Base-by-base conservation (phyloP, 495 filamentous ascomycete species). In the Daldinia decipiens region DNA sequence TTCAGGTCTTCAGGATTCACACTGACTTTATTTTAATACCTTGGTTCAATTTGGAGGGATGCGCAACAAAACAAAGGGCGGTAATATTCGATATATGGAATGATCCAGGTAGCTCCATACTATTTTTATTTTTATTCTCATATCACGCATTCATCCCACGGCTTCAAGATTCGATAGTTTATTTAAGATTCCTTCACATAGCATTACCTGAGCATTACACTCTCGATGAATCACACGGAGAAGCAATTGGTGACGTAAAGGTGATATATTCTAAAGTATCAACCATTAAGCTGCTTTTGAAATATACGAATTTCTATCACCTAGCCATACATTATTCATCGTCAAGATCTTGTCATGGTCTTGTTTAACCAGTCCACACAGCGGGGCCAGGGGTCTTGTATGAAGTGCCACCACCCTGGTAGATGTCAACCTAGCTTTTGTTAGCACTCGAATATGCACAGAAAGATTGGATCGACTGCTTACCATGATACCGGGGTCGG, bases 401-500 rank as follows among this genome's bases (percentile, higher is more conserved):
- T 0, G 80, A 83, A 9, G 80, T 83, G 5, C 75, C 80, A 56
- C 79, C 80, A 52, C 75, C 77, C 5, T 70, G 58, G 74, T 84
- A 85, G 58, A 85, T 85, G 63, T 83, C 80, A 43, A 87, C 79
- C 81, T 81, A 54, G 1, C 13, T 32, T 29, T 21, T 26, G 55
- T 71, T 38, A 65, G 36, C 32, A 21, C 55, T 15, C 34, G 4
- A 53, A 4, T 3, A 36, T 27, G 47, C n/a, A n/a, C 7, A 11
- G n/a, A 17, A 24, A 5, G 8, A 6, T 21, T 3, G 43, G 9
- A 27, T 38, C 1, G n/a, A 3, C 5, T n/a, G 68, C 79, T 77
- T 40, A 84, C 81, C 74, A 75, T 82, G 70, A 88, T 80, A 64
- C 85, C 84, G 32, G 86, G 76, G 69, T 87, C 85, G 45, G 68